Base-by-base conservation (phyloP, 495 filamentous ascomycete species). In the Tuber umbilicatum region DNA sequence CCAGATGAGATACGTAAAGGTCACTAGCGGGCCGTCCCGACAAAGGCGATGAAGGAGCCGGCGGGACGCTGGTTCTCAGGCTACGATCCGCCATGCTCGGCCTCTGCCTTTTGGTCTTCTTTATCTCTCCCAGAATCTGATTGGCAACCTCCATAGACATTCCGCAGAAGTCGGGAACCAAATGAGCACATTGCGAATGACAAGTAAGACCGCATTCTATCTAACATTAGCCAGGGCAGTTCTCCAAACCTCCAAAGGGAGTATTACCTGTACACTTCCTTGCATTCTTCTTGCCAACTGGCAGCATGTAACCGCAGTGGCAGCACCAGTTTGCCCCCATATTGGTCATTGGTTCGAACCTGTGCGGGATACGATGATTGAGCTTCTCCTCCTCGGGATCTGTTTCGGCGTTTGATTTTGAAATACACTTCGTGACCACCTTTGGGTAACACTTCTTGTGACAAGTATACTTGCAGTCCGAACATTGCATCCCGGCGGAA, bases 371-470 rank as follows among this genome's bases (percentile, higher is more conserved):
- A 75, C 96, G 91, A 83, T 99, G 95, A 83, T 98, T 99, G 87
- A 99, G 92, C 85, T 97, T 98, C 85, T 97, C 95, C 83, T 99
- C 95, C 84, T 98, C 95, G 23, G 95, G 95, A 84, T 98, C 96
- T 35, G 92, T 95, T 83, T 98, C 95, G 75, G 94, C 93, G 83
- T 98, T 99, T 70, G 94, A 97, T 84, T 98, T 97, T 85, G 94
- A 97, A 85, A 99, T 99, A 85, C 95, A 99, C 84, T 99, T 99
- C 73, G 95, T 98, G 81, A 99, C 96, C n/a, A 99, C 95, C 83
- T 94, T 96, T 17, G 87, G 85, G 82, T 97, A 98, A 83, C 95
- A 99, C 83, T 97, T 97, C 82, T 92, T 93, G 83, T 99, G 95
- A 84, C 96, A 98, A 35, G 95, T 98, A 82, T 97, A 97, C 84